Evolutionary conservation across 441 rosid species (phyloP), one percentile per base, ranked within the genome.

Genomic region (Theobroma grandiflorum): DNA sequence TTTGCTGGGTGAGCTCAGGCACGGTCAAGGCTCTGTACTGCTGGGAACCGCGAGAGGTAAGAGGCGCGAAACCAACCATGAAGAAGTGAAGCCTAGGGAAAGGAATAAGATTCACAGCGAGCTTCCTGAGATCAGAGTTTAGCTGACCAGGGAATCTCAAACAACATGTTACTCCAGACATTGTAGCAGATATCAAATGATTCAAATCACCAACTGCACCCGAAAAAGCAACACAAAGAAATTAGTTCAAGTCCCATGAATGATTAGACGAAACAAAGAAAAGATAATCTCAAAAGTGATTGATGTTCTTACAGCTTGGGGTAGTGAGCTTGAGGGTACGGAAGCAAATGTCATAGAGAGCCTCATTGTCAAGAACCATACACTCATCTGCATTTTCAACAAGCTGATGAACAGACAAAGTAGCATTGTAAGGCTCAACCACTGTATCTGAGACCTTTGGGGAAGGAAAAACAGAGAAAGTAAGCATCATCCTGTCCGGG

Each of bases 401-500:
- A 70, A 90, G 91, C 81, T 90, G 91, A 64, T 89, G 91, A 15
- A 90, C 93, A 22, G 91, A 90, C 7, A 90, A 81, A 57, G 91
- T 90, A 35, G 92, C 94, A 26, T 90, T 89, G 42, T 90, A 90
- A 67, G 91, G 92, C 84, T 88, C 92, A 59, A 89, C 94, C 7
- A 90, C 94, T 0, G 91, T 89, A 59, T 89, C 92, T 26, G 91
- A 90, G 42, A 90, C 93, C 84, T 87, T 87, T 18, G 91, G 93
- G 68, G 93, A 88, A 0, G 91, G 91, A 16, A 90, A 90, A 3
- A 90, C 91, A 1, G 93, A 90, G 83, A 90, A 90, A 16, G 92
- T 90, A 53, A 90, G 89, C 92, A 90, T 89, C 94, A 90, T 90
- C 57, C 92, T 75, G 79, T 90, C 91, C n/a, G 91, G 92, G 75